A percentile compares a stretch with the other conserved stretches of the same genome.
These are phyloP conservation scores for Monosporascus sp. DNA, from an alignment of 2,329 filamentous ascomycete species.

Conservation along the genomic window DNA sequence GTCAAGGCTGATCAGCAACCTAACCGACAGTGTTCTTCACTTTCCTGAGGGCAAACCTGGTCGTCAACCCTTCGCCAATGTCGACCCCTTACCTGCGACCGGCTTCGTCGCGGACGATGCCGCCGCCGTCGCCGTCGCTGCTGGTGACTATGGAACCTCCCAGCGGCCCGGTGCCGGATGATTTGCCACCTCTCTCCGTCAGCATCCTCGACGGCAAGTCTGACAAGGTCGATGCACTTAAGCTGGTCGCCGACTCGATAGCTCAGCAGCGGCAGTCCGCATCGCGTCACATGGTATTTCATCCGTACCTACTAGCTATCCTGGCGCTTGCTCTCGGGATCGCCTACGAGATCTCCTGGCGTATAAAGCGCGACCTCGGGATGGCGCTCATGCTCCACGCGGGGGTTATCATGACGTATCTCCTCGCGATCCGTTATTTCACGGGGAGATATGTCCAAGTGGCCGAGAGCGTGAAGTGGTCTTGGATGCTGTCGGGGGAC, in stretches of 20 bases:
- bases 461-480: conserved; percentile 57
- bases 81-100: conserved; percentile 61
- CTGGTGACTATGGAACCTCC: conserved; percentile 33
- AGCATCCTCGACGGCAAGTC: conserved; percentile 46
- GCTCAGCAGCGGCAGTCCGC: conserved; percentile 74
- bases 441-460: conserved; percentile 57
- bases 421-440: conserved; percentile 56
- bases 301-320: conserved; percentile 49
- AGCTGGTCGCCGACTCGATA: conserved; percentile 73
- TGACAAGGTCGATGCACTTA: conserved; percentile 63
- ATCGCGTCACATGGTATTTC: conserved; percentile 56
- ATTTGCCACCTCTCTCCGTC: conserved; percentile 60
- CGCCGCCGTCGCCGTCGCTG: conserved; percentile 31
- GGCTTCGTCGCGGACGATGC: conserved; percentile 34
- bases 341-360: conserved; percentile 42
- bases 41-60: conserved; percentile 74
- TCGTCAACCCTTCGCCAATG: conserved; percentile 56
- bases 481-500: conserved; percentile 49
- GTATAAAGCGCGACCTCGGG: conserved; percentile 44
- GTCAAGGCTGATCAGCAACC: conserved; percentile 14
- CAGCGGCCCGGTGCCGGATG: conserved; percentile 37
- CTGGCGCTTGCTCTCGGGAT: conserved; percentile 39
- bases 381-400: conserved; percentile 52
- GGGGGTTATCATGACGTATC: conserved; percentile 57
- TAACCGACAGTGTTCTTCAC: conserved; percentile 69